phyloP scores from a whole-genome alignment of 2,329 filamentous ascomycete genomes.

The Corniculantispora saksenae region DNA sequence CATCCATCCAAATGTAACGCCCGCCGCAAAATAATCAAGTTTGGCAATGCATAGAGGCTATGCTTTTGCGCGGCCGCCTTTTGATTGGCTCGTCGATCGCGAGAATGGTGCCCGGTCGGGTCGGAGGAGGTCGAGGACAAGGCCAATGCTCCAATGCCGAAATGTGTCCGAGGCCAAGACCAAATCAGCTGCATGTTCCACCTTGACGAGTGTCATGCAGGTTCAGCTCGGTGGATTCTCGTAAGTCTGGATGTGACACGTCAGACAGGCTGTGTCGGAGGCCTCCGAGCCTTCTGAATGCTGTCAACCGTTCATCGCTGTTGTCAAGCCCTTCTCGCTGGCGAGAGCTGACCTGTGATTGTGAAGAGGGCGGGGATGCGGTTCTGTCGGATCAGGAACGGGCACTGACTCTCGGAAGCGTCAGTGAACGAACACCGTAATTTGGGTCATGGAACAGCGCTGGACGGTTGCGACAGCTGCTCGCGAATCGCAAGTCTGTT shows the following conservation, averaged over 20 bases:
- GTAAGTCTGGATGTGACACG: neutral
- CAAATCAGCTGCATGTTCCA: slow-evolving; percentile 2
- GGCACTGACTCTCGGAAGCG: neutral
- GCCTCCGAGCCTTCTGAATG: slow-evolving; percentile 9
- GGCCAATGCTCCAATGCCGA: neutral
- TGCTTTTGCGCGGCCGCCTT: too few species aligned
- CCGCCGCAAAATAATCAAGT: neutral
- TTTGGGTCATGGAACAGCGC: neutral
- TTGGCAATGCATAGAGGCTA: too few species aligned
- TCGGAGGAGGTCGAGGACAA: neutral
- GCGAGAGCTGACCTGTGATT: neutral
- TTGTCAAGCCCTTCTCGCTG: neutral
- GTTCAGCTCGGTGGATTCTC: slow-evolving; percentile 2
- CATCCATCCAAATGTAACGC: neutral
- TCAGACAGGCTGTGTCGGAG: slow-evolving; percentile 11
- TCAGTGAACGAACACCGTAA: neutral
- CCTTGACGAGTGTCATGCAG: neutral
- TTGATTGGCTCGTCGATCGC: neutral
- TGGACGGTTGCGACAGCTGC: slow-evolving; percentile 2
- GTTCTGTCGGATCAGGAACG: neutral
- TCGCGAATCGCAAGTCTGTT: neutral
- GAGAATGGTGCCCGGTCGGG: neutral
- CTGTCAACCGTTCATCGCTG: neutral
- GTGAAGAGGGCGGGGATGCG: neutral
- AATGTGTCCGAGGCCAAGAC: neutral